These are phyloP conservation scores for Bipolaris bicolor DNA, from an alignment of 2,329 filamentous ascomycete species.

Conservation along the genomic window DNA sequence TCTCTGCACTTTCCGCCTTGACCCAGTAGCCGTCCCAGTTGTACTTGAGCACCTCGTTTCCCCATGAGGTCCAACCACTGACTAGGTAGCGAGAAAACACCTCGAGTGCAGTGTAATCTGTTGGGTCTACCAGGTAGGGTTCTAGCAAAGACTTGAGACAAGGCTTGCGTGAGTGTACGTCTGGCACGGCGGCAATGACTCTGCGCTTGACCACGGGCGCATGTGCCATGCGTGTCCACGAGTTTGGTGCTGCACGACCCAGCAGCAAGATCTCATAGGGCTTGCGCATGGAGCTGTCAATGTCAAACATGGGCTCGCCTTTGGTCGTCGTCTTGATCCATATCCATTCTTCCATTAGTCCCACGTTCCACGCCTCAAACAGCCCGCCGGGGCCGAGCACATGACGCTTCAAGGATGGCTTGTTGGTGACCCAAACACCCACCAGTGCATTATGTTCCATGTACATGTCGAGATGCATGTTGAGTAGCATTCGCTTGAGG, in stretches of 20 bases:
- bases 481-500: constrained; percentile 51
- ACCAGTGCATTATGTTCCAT: constrained; percentile 57
- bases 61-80: constrained; percentile 79
- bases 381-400: constrained; percentile 63
- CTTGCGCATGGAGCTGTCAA: constrained; percentile 70
- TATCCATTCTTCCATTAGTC: constrained; percentile 72
- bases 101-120: constrained; percentile 67
- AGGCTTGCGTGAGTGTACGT: constrained; percentile 80
- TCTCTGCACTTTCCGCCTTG: background rate
- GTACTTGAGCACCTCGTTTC: constrained; percentile 73
- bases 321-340: constrained; percentile 75
- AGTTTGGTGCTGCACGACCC: constrained; percentile 50
- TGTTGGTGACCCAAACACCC: constrained; percentile 81
- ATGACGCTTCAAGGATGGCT: constrained; percentile 60
- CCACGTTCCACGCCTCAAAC: constrained; percentile 71
- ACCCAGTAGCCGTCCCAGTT: constrained; percentile 65
- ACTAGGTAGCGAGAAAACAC: constrained; percentile 78
- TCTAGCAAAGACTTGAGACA: constrained; percentile 68
- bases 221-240: constrained; percentile 29
- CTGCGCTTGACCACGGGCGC: constrained; percentile 52
- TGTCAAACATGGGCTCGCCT: constrained; percentile 68
- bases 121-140: constrained; percentile 55
- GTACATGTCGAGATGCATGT: constrained; percentile 55
- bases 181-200: constrained; percentile 72
- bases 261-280: constrained; percentile 78